phyloP scores from a whole-genome alignment of 2,329 filamentous ascomycete genomes.

The Sarocladium strictum region DNA sequence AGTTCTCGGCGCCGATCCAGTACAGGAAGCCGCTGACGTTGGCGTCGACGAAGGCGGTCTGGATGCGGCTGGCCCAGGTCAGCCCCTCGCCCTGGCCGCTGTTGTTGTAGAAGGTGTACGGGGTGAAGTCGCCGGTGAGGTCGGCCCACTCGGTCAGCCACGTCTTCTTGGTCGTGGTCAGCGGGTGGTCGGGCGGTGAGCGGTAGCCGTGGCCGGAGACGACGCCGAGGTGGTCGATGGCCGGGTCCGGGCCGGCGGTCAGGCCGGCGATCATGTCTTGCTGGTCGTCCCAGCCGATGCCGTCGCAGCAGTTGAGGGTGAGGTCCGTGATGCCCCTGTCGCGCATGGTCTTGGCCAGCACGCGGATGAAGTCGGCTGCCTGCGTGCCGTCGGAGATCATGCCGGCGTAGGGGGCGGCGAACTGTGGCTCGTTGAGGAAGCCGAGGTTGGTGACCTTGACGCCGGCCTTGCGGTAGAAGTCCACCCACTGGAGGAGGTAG shows the following conservation, averaged over 20 bases:
- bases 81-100: neutral
- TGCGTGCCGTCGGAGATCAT: neutral
- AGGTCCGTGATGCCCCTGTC: neutral
- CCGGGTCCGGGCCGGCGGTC: neutral
- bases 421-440: slow-evolving; percentile 1
- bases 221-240: neutral
- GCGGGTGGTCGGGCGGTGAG: neutral
- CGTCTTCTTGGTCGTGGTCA: neutral
- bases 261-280: neutral
- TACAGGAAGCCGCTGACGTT: neutral
- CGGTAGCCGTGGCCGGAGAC: neutral
- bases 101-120: slow-evolving; percentile 3
- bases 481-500: neutral
- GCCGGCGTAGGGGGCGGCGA: neutral
- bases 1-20: neutral
- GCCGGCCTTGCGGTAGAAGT: neutral
- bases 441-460: neutral
- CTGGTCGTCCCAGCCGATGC: neutral
- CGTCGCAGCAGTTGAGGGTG: neutral
- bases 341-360: neutral
- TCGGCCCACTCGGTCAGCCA: neutral
- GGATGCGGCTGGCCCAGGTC: neutral
- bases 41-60: neutral
- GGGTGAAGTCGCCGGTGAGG: neutral
- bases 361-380: neutral